Conservation (phyloP, 805 yeast species). For the Kockiozyma suomiensis region DNA sequence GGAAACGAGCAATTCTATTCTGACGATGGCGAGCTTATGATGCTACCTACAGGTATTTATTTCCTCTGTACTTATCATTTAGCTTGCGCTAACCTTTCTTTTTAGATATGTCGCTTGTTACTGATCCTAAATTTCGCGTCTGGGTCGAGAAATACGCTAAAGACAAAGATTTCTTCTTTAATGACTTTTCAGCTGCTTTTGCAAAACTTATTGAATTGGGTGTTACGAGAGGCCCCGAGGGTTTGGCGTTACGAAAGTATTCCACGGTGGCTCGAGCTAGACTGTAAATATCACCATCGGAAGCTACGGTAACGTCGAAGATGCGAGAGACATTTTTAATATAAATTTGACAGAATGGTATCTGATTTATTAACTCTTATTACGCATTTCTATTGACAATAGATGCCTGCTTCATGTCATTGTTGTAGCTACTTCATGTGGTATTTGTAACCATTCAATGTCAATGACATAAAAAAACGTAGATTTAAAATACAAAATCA, state of each 20-base stretch:
- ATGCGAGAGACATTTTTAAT: too few species aligned
- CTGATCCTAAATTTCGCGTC: constrained; percentile 59
- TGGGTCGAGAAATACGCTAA: constrained; percentile 71
- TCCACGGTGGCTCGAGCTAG: constrained; percentile 3
- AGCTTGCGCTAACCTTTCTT: not conserved
- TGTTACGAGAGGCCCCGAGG: constrained; percentile 58
- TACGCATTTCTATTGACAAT: too few species aligned
- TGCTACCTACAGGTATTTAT: constrained; percentile 62
- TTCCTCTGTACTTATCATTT: too few species aligned
- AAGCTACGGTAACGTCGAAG: too few species aligned
- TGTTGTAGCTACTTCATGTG: too few species aligned
- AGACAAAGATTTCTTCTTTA: constrained; percentile 62
- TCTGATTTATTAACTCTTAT: too few species aligned
- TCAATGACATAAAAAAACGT: too few species aligned
- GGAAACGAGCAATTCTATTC: constrained; percentile 57
- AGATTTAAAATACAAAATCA: too few species aligned
- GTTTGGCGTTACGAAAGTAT: constrained; percentile 25
- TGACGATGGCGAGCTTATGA: constrained; percentile 71
- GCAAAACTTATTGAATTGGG: constrained; percentile 77
- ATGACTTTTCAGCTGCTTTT: constrained; percentile 68
- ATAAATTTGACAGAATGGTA: too few species aligned
- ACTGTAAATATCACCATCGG: not conserved
- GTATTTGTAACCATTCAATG: too few species aligned
- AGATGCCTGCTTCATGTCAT: too few species aligned
- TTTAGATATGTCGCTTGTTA: constrained; percentile 63